Evolutionary conservation across 2,329 filamentous ascomycete genomes (phyloP), one percentile per base, ranked within the genome.

Genomic region (Talaromyces sp.): DNA sequence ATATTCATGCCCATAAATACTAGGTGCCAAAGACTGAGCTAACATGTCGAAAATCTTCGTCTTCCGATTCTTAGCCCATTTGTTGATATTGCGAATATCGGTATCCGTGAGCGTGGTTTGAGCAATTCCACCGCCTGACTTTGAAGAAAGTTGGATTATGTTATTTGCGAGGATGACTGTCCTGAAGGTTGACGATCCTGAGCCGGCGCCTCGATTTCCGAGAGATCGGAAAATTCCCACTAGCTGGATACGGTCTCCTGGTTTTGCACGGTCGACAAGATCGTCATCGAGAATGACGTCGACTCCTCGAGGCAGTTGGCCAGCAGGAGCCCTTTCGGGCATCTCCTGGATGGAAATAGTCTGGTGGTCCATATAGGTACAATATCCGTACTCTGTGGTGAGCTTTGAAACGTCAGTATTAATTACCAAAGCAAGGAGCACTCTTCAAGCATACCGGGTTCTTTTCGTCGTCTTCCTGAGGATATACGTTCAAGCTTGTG

Each of bases 281-380:
- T 99, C 94, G 73, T 99, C 94, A 72, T 99, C 94, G 65, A 99
- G 80, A 67, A 99, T 92, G 14, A 97, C 92, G 75, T 99, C 94
- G 19, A 99, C 94, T 59, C 93, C 92, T 58, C 94, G 88, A 62
- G 94, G 94, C 65, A 99, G 83, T 80, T 97, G 94, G 57, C 94
- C 94, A 61, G 94, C 93, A 58, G 94, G 94, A 2, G 94, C 94
- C 67, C 93, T 84, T 76, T 99, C 94, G 0, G 94, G 94, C 94
- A 99, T 99, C 79, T 99, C 94, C 77, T 99, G 94, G 66, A 99
- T 97, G 0, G 93, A 97, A 62, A 99, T 91, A 17, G 91, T 96
- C 75, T 99, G 94, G 72, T 99, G 94, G 73, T 99, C 94, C 70
- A 93, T 85, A 77, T 97, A 99, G 56, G 89, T 94, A 74, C 89